Percentiles rank a stretch among this genome's conserved stretches.
Conservation (phyloP, 768 basidiomycete genomes). For the Guyanaporus albipodus region DNA sequence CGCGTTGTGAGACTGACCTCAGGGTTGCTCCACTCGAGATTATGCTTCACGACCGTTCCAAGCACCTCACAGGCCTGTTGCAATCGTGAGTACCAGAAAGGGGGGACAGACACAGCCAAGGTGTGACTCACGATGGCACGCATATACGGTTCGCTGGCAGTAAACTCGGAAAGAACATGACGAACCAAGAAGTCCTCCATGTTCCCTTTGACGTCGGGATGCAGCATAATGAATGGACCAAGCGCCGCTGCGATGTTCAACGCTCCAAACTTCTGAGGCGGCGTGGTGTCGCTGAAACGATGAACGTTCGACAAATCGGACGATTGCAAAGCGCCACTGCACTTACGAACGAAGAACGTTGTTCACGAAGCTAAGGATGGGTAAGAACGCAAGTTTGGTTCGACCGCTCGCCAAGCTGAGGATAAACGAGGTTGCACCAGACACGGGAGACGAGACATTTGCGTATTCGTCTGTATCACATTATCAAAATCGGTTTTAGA, state of each 20-base stretch:
- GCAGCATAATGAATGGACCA: slow-evolving; percentile 76
- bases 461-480: slow-evolving; percentile 73
- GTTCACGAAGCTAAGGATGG: slow-evolving; percentile 76
- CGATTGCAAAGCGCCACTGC: not conserved
- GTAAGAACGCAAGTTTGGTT: slow-evolving; percentile 77
- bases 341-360: slow-evolving; percentile 63
- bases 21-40: slow-evolving; percentile 60
- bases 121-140: slow-evolving; percentile 74
- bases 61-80: slow-evolving; percentile 75
- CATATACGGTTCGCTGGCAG: slow-evolving; percentile 63
- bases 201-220: slow-evolving; percentile 70
- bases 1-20: slow-evolving; percentile 41
- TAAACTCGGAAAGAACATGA: slow-evolving; percentile 73
- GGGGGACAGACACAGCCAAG: not conserved
- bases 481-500: not conserved
- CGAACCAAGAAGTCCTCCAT: slow-evolving; percentile 77
- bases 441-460: slow-evolving; percentile 68
- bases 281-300: slow-evolving; percentile 40
- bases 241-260: slow-evolving; percentile 78
- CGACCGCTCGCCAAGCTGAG: slow-evolving; percentile 74
- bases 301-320: not conserved
- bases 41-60: slow-evolving; percentile 65
- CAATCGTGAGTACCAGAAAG: not conserved
- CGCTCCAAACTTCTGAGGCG: slow-evolving; percentile 77
- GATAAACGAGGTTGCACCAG: slow-evolving; percentile 78